Conservation (phyloP, 345 rosid genomes). For the Eutrema heterophyllum region DNA sequence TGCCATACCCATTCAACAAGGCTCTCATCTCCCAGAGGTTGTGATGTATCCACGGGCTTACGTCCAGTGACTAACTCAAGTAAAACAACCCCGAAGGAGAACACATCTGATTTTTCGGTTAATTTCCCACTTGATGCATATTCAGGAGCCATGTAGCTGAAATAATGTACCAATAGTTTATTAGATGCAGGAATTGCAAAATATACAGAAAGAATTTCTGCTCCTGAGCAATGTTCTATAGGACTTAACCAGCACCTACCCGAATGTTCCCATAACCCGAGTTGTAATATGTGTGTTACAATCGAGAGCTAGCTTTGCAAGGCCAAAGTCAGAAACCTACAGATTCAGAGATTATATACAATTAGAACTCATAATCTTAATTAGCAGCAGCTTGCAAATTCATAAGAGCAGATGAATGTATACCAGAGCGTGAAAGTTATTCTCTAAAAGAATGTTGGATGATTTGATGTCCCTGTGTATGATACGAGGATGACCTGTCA, state of each 20-base stretch:
- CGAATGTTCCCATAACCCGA: slow-evolving; percentile 97
- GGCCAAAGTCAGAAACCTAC: slow-evolving; percentile 99
- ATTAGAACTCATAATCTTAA: slow-evolving; percentile 16
- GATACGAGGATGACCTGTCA: slow-evolving; percentile 85
- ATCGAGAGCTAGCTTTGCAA: slow-evolving; percentile 89
- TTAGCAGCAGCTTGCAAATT: neutral
- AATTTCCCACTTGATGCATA: slow-evolving; percentile 96
- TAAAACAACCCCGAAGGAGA: slow-evolving; percentile 91
- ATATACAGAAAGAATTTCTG: neutral
- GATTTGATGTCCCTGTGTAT: slow-evolving; percentile 97
- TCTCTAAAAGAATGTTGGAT: slow-evolving; percentile 85
- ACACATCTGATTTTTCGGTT: slow-evolving; percentile 93
- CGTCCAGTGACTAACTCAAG: slow-evolving; percentile 95
- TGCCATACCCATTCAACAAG: slow-evolving; percentile 87
- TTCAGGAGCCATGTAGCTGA: slow-evolving; percentile 98
- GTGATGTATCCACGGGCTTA: slow-evolving; percentile 88
- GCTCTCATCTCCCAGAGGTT: slow-evolving; percentile 90
- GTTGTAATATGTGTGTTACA: slow-evolving; percentile 84
- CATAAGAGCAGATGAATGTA: slow-evolving; percentile 13
- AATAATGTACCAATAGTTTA: neutral
- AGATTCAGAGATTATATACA: slow-evolving; percentile 15
- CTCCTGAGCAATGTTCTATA: neutral
- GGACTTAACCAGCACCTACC: slow-evolving; percentile 40
- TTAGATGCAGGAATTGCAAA: slow-evolving; percentile 15
- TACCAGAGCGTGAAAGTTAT: slow-evolving; percentile 85